These are phyloP conservation scores for Peniophora sp. DNA, from an alignment of 1,284 basidiomycete genomes.

Conservation along the genomic window DNA sequence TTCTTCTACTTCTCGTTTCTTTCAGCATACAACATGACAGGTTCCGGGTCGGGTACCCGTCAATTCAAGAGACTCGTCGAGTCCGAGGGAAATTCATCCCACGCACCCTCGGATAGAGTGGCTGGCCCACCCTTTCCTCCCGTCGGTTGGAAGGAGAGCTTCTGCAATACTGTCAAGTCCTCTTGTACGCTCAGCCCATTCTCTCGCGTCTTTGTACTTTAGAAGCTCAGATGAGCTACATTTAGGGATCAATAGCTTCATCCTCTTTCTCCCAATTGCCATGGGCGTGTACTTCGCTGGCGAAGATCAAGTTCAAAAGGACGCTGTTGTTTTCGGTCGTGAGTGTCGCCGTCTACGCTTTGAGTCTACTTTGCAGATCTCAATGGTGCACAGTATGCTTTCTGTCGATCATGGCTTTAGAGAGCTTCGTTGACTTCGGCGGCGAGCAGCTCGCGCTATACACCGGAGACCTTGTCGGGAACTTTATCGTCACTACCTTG, in stretches of 20 bases:
- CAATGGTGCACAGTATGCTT: conserved; percentile 37
- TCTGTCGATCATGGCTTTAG: conserved; percentile 42
- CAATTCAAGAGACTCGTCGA: too few relatives aligned
- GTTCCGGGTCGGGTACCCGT: too few relatives aligned
- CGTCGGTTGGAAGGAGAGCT: not conserved
- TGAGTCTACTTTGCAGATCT: not conserved
- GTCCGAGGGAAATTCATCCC: too few relatives aligned
- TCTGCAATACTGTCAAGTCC: not conserved
- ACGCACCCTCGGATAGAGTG: too few relatives aligned
- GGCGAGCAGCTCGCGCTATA: conserved; percentile 52
- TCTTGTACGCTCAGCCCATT: not conserved
- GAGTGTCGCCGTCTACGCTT: too few relatives aligned
- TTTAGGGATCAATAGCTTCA: not conserved
- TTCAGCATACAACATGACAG: too few relatives aligned
- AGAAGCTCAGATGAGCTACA: not conserved
- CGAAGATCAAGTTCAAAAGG: too few relatives aligned
- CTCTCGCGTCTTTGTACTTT: not conserved
- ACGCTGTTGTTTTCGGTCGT: not conserved
- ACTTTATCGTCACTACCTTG: conserved; percentile 41
- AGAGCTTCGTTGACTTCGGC: conserved; percentile 45
- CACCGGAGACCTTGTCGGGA: conserved; percentile 46
- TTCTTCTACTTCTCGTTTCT: too few relatives aligned
- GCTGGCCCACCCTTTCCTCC: too few relatives aligned
- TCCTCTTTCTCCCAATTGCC: not conserved
- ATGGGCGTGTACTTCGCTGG: not conserved